These are phyloP conservation scores for Xanthoconium separans DNA, from an alignment of 1,284 basidiomycete genomes.

Conservation along the genomic window DNA sequence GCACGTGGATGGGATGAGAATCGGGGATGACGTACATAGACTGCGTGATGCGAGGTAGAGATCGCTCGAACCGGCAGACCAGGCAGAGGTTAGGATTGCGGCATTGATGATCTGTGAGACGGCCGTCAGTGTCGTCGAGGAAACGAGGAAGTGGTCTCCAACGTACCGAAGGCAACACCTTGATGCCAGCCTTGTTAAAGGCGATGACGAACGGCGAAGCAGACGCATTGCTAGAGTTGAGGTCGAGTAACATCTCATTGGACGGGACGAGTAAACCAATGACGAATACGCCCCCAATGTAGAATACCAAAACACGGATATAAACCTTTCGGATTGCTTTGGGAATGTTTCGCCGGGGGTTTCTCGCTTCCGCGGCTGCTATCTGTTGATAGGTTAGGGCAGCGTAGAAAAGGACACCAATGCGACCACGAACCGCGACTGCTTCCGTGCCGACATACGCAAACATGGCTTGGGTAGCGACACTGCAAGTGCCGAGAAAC, in stretches of 20 bases:
- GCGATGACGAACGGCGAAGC: conserved; percentile 58
- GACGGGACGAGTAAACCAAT: conserved; percentile 54
- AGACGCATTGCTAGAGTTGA: conserved; percentile 29
- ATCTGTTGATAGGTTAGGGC: conserved; percentile 28
- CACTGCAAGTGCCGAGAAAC: conserved; percentile 50
- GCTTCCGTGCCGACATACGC: conserved; percentile 60
- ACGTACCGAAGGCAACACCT: conserved; percentile 45
- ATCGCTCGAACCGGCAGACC: conserved; percentile 43
- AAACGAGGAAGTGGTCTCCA: neutral
- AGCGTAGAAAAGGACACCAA: neutral
- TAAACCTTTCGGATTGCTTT: conserved; percentile 50
- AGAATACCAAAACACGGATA: conserved; percentile 52
- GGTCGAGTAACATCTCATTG: conserved; percentile 40
- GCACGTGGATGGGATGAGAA: neutral
- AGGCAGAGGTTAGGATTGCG: conserved; percentile 60
- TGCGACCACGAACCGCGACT: conserved; percentile 39
- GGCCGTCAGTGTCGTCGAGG: neutral
- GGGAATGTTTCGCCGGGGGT: conserved; percentile 37
- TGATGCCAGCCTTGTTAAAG: conserved; percentile 48
- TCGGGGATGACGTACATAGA: conserved; percentile 15
- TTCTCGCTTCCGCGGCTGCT: conserved; percentile 49
- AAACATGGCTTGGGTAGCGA: conserved; percentile 42
- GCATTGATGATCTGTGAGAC: conserved; percentile 57
- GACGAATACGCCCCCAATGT: conserved; percentile 47
- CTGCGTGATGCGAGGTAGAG: conserved; percentile 27